These are phyloP conservation scores for Selaginella tamariscina DNA, from an alignment of 75 land plant species.

Conservation along the genomic window DNA sequence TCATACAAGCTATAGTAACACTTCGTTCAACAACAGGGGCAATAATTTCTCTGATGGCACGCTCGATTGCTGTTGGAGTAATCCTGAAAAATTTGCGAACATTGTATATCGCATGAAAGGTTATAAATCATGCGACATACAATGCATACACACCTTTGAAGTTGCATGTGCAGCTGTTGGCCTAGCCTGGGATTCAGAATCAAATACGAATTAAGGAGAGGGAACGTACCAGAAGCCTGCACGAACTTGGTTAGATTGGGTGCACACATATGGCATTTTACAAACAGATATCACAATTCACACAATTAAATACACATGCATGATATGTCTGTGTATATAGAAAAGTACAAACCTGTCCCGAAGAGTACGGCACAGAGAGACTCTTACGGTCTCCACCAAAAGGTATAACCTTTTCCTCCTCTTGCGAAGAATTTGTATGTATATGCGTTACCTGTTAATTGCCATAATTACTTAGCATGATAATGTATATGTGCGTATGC, in stretches of 20 bases:
- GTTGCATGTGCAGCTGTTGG: constrained; percentile 61
- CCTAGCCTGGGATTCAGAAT: constrained; percentile 70
- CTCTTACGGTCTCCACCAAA: not conserved
- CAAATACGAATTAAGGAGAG: constrained; percentile 55
- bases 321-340: too few relatives aligned
- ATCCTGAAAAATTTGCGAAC: constrained; percentile 31
- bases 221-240: constrained; percentile 40
- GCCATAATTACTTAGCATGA: too few relatives aligned
- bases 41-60: constrained; percentile 73
- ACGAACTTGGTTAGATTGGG: constrained; percentile 16
- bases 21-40: constrained; percentile 79
- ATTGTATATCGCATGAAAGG: not conserved
- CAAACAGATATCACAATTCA: not conserved
- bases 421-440: not conserved
- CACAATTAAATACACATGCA: not conserved
- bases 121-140: not conserved
- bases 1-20: constrained; percentile 82
- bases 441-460: not conserved
- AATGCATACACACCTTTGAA: constrained; percentile 46
- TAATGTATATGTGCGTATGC: too few relatives aligned
- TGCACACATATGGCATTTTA: too few relatives aligned
- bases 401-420: not conserved
- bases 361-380: constrained; percentile 28
- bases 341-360: constrained; percentile 43
- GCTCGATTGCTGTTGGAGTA: constrained; percentile 80